Percentiles rank a stretch among this genome's conserved stretches.
Evolutionary conservation across 495 filamentous ascomycete genomes (phyloP).

Genomic region (Tuber melanosporum): DNA sequence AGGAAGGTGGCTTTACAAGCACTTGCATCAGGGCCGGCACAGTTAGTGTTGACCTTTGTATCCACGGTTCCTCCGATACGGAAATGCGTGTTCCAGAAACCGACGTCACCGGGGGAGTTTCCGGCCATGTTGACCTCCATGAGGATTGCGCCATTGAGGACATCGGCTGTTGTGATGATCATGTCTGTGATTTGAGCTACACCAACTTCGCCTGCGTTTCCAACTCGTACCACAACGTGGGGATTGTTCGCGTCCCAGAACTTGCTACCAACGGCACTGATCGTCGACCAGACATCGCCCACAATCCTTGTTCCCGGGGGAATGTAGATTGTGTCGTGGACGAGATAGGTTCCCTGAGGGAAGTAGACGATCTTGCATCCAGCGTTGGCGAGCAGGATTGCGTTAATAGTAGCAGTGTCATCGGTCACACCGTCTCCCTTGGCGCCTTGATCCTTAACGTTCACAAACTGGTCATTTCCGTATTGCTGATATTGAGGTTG

Average conservation of each 20-base stretch:
- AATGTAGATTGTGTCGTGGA: conserved; percentile 62
- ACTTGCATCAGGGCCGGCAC: conserved; percentile 41
- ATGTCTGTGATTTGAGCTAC: conserved; percentile 51
- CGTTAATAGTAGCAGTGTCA: conserved; percentile 80
- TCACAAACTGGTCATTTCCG: conserved; percentile 69
- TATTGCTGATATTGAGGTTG: conserved; percentile 64
- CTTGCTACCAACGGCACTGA: conserved; percentile 56
- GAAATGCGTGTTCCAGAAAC: conserved; percentile 53
- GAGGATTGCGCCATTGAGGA: conserved; percentile 62
- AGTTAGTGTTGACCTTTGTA: conserved; percentile 45
- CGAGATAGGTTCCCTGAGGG: conserved; percentile 69
- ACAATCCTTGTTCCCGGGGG: conserved; percentile 75
- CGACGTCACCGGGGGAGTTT: conserved; percentile 51
- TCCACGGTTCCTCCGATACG: conserved; percentile 54
- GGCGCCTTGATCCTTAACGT: conserved; percentile 78
- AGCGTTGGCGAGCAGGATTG: conserved; percentile 64
- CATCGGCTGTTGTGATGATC: conserved; percentile 57
- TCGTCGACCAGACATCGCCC: conserved; percentile 71
- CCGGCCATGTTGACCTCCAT: conserved; percentile 65
- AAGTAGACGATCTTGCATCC: conserved; percentile 80
- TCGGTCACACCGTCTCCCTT: conserved; percentile 71
- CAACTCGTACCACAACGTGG: conserved; percentile 59
- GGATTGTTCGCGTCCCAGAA: conserved; percentile 58
- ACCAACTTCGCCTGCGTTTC: conserved; percentile 51
- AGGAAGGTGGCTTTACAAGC: conserved; percentile 51